Conservation (phyloP, 83 land plant species). For the Picea mariana region DNA sequence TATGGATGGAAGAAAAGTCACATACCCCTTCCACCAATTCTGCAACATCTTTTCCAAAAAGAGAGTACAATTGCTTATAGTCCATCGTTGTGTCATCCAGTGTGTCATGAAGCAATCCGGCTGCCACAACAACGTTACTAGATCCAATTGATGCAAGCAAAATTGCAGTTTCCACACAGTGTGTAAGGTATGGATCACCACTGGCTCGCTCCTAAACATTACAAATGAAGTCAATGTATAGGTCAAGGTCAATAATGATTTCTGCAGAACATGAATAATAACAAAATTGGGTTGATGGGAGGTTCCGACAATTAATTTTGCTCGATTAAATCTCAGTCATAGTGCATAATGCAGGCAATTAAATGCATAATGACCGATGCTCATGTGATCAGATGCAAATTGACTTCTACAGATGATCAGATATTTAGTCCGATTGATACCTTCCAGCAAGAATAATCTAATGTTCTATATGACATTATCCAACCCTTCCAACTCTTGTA, state of each 20-base stretch:
- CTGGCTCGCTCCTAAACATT: constrained; percentile 71
- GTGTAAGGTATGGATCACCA: constrained; percentile 89
- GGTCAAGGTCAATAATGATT: background rate
- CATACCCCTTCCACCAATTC: constrained; percentile 84
- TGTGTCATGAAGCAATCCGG: constrained; percentile 96
- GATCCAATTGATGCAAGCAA: constrained; percentile 84
- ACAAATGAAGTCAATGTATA: constrained; percentile 16
- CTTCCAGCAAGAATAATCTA: background rate
- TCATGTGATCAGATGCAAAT: background rate
- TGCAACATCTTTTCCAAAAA: constrained; percentile 85
- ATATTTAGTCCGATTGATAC: background rate
- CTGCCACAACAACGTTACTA: constrained; percentile 84
- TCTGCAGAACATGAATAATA: background rate
- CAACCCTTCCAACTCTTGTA: no score
- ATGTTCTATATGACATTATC: background rate
- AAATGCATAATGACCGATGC: background rate
- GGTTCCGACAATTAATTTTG: constrained; percentile 9
- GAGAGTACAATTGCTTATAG: constrained; percentile 47
- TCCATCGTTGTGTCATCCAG: constrained; percentile 78
- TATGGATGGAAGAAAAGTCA: background rate
- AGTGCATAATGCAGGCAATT: background rate
- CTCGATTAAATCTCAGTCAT: background rate
- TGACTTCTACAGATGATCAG: background rate
- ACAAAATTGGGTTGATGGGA: background rate
- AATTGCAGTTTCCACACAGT: constrained; percentile 94